These are phyloP conservation scores for Penicillium lividum DNA, from an alignment of 495 filamentous ascomycete genomes.

Conservation along the genomic window DNA sequence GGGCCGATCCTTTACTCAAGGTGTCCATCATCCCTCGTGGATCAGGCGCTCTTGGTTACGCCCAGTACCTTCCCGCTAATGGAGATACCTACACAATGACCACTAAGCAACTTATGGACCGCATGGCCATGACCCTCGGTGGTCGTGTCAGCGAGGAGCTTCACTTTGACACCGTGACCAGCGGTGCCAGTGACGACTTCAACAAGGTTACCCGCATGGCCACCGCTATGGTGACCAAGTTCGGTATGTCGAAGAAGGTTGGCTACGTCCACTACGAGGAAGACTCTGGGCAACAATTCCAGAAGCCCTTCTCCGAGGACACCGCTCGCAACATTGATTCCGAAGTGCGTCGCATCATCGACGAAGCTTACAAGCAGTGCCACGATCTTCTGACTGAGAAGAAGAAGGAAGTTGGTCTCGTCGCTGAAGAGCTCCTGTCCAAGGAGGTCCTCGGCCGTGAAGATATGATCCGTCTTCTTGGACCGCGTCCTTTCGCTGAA, in stretches of 20 bases:
- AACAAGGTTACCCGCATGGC: conserved; percentile 98
- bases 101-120: conserved; percentile 94
- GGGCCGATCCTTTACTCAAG: conserved; percentile 94
- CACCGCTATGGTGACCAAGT: conserved; percentile 94
- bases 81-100: conserved; percentile 91
- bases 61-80: conserved; percentile 87
- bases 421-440: conserved; percentile 87
- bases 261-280: conserved; percentile 89
- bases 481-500: conserved; percentile 78
- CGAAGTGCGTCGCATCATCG: conserved; percentile 87
- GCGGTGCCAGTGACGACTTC: conserved; percentile 93
- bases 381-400: conserved; percentile 76
- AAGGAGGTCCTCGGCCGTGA: conserved; percentile 92
- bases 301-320: conserved; percentile 94
- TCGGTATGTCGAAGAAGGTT: conserved; percentile 93
- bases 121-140: conserved; percentile 98
- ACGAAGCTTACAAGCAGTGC: conserved; percentile 90
- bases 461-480: conserved; percentile 86
- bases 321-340: conserved; percentile 88
- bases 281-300: conserved; percentile 71
- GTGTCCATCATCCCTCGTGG: conserved; percentile 98
- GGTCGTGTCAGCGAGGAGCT: conserved; percentile 93
- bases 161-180: conserved; percentile 94
- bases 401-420: conserved; percentile 82
- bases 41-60: conserved; percentile 90